Evolutionary conservation across 306 rosid species (phyloP).

Genomic region (Inga laurina): DNA sequence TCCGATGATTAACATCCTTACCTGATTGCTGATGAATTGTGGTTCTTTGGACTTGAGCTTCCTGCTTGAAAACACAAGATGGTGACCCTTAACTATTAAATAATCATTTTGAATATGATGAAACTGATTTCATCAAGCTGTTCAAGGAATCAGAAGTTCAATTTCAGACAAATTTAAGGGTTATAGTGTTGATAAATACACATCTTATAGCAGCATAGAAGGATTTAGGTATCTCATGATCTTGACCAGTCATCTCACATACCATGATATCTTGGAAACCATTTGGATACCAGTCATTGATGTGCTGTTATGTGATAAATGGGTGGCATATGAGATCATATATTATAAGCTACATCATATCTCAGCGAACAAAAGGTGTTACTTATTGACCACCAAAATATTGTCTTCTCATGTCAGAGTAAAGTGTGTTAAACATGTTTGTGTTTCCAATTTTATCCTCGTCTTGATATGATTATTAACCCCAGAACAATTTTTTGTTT

Average conservation of each 20-base stretch:
- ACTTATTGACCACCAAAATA: neutral
- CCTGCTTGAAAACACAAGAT: conserved; percentile 56
- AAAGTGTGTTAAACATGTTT: neutral
- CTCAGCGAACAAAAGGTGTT: neutral
- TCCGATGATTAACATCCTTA: conserved; percentile 36
- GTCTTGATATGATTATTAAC: neutral
- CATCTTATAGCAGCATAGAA: neutral
- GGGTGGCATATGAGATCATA: neutral
- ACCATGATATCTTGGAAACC: neutral
- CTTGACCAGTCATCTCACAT: neutral
- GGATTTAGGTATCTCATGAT: neutral
- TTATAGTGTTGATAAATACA: conserved; percentile 26
- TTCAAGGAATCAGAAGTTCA: conserved; percentile 20
- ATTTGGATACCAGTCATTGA: neutral
- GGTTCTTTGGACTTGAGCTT: conserved; percentile 52
- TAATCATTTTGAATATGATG: neutral
- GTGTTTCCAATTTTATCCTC: neutral
- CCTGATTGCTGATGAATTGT: conserved; percentile 50
- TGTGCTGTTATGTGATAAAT: neutral
- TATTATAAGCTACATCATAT: neutral
- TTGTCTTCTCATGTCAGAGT: neutral
- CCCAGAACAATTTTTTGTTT: neutral
- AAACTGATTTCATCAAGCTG: conserved; percentile 9
- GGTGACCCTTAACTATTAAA: conserved; percentile 22
- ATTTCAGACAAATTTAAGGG: conserved; percentile 17